A percentile compares a stretch with the other conserved stretches of the same genome.
Conservation (phyloP, 2,329 filamentous ascomycete species). For the Penicillium vulpinum region DNA sequence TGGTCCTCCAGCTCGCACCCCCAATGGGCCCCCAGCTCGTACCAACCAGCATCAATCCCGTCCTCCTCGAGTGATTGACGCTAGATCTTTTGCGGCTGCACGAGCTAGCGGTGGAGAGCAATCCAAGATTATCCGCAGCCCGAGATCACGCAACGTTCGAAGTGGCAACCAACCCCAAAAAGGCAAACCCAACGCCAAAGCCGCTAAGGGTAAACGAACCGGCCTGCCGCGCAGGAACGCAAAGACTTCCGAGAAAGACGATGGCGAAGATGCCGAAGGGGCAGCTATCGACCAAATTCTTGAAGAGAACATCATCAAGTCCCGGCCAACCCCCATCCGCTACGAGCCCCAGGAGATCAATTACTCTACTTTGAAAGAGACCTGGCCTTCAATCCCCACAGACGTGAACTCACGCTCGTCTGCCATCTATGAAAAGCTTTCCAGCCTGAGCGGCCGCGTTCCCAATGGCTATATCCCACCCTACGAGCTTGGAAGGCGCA, state of each 20-base stretch:
- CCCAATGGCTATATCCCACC: slow-evolving; percentile 38
- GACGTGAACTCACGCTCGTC: slow-evolving; percentile 28
- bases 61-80: slow-evolving; percentile 36
- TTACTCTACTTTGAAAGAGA: slow-evolving; percentile 35
- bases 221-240: slow-evolving; percentile 9
- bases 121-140: slow-evolving; percentile 34
- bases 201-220: slow-evolving; percentile 16
- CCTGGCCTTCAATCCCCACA: slow-evolving; percentile 43
- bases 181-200: slow-evolving; percentile 23
- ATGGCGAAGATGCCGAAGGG: slow-evolving; percentile 23
- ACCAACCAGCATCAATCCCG: slow-evolving; percentile 20
- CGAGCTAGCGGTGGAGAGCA: slow-evolving; percentile 25
- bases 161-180: slow-evolving; percentile 16
- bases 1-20: slow-evolving; percentile 17
- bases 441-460: slow-evolving; percentile 36
- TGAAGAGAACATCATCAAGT: slow-evolving; percentile 31
- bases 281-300: slow-evolving; percentile 33
- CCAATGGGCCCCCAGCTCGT: slow-evolving; percentile 15
- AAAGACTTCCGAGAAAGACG: slow-evolving; percentile 24
- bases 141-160: slow-evolving; percentile 26
- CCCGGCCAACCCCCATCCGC: slow-evolving; percentile 33
- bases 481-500: slow-evolving; percentile 38
- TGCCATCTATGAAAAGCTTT: slow-evolving; percentile 38
- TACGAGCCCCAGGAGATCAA: slow-evolving; percentile 38
- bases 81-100: slow-evolving; percentile 38